Conservation (phyloP, 2,329 filamentous ascomycete genomes). For the Colletotrichum higginsianum region DNA sequence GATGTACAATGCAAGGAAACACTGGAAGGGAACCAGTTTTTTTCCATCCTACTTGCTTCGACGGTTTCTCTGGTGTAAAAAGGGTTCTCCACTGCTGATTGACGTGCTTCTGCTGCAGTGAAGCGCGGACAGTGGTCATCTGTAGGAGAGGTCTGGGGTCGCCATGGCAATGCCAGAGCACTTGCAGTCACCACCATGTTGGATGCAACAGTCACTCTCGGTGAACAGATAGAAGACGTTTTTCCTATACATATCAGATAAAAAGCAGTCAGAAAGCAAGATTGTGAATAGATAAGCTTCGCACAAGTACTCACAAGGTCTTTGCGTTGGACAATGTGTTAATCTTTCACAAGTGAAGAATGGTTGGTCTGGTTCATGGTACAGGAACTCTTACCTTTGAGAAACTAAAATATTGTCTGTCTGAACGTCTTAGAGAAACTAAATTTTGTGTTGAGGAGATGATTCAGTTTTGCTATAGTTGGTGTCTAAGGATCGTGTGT, state of each 20-base stretch:
- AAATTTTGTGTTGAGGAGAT: too few relatives aligned
- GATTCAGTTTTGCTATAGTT: too few relatives aligned
- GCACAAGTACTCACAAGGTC: neutral
- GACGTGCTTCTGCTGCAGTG: neutral
- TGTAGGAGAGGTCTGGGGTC: neutral
- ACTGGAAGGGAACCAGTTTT: neutral
- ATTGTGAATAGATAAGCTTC: neutral
- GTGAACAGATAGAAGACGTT: neutral
- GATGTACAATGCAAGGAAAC: conserved; percentile 8
- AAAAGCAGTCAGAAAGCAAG: neutral
- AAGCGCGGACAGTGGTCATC: neutral
- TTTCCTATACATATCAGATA: neutral
- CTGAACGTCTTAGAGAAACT: neutral
- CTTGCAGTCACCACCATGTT: neutral
- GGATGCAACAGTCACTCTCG: neutral
- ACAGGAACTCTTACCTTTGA: too few relatives aligned
- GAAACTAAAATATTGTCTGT: neutral
- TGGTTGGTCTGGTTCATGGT: neutral
- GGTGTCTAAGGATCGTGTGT: neutral
- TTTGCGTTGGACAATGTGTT: neutral
- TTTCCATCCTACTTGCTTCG: neutral
- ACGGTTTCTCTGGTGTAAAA: neutral
- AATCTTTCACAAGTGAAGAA: neutral
- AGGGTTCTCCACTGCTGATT: neutral
- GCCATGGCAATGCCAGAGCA: neutral